Conservation (phyloP, 371 early-diverging fungal genomes). For the Saksenaea oblongispora region DNA sequence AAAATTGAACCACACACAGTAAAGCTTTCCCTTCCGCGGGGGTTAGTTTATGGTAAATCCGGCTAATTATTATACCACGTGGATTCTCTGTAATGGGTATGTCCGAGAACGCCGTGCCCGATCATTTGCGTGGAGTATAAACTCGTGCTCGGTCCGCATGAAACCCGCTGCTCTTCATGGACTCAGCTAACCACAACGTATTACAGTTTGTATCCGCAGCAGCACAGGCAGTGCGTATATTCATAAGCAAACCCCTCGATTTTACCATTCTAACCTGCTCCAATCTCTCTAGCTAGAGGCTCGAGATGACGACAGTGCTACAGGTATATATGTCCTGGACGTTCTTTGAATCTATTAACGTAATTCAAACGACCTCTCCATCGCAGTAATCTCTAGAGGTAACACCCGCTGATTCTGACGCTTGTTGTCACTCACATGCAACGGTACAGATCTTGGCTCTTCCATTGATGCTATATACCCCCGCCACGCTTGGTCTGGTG, state of each 20-base stretch:
- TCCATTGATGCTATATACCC: constrained; percentile 21
- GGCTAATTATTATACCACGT: too few species aligned
- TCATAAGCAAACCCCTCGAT: not conserved
- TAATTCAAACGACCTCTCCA: not conserved
- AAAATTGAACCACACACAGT: too few species aligned
- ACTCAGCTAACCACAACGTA: constrained; percentile 41
- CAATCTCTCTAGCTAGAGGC: constrained; percentile 8
- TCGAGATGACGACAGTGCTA: constrained; percentile 6
- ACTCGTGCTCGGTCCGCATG: constrained; percentile 1
- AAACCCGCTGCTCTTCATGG: constrained; percentile 23
- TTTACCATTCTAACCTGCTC: not conserved
- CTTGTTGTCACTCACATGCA: not conserved
- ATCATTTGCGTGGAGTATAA: not conserved
- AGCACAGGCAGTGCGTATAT: constrained; percentile 41
- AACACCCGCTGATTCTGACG: not conserved
- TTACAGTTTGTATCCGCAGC: constrained; percentile 55
- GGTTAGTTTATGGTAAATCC: too few species aligned
- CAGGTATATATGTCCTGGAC: not conserved
- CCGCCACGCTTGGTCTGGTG: constrained; percentile 14
- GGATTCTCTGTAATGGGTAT: too few species aligned
- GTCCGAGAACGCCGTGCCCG: too few species aligned
- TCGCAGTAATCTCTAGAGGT: not conserved
- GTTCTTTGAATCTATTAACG: not conserved
- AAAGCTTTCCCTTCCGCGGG: too few species aligned
- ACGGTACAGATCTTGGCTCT: constrained; percentile 14